phyloP scores from a whole-genome alignment of 2,329 filamentous ascomycete species.

The Knoxdaviesia proteae region DNA sequence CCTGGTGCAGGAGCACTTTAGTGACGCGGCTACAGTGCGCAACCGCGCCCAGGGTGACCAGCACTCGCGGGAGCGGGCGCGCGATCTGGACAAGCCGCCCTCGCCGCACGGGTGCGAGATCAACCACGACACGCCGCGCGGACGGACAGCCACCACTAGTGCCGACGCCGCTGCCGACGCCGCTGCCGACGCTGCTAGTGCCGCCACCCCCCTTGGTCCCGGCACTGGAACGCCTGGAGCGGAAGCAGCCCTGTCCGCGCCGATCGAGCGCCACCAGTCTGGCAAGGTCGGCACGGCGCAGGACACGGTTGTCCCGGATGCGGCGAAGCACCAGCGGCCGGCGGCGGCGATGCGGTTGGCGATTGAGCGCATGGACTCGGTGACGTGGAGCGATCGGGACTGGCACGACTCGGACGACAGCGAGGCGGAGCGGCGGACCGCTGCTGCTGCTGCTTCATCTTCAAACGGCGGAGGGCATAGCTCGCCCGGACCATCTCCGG shows the following conservation, averaged over 20 bases:
- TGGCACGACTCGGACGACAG: conserved; percentile 34
- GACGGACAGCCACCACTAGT: conserved; percentile 5
- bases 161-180: conserved; percentile 20
- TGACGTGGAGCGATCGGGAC: conserved; percentile 46
- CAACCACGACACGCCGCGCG: conserved; percentile 9
- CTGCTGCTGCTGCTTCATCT: background rate
- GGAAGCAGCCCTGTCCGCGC: background rate
- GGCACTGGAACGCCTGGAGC: background rate
- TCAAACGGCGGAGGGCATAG: no score
- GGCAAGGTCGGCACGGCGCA: background rate
- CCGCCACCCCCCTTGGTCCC: background rate
- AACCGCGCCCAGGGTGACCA: conserved; percentile 44
- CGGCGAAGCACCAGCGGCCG: conserved; percentile 1
- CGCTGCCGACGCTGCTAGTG: background rate
- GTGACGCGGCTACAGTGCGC: conserved; percentile 41
- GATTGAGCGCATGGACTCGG: conserved; percentile 24
- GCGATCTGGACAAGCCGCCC: conserved; percentile 32
- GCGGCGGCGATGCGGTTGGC: background rate
- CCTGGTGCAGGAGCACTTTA: conserved; percentile 85
- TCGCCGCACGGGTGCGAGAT: conserved; percentile 47
- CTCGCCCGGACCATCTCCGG: no score
- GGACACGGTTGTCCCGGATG: background rate
- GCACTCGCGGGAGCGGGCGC: conserved; percentile 46
- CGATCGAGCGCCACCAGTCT: background rate
- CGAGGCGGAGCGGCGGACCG: conserved; percentile 9